Evolutionary conservation across 176 grass and related monocot genomes (phyloP).

Genomic region (Typha latifolia): DNA sequence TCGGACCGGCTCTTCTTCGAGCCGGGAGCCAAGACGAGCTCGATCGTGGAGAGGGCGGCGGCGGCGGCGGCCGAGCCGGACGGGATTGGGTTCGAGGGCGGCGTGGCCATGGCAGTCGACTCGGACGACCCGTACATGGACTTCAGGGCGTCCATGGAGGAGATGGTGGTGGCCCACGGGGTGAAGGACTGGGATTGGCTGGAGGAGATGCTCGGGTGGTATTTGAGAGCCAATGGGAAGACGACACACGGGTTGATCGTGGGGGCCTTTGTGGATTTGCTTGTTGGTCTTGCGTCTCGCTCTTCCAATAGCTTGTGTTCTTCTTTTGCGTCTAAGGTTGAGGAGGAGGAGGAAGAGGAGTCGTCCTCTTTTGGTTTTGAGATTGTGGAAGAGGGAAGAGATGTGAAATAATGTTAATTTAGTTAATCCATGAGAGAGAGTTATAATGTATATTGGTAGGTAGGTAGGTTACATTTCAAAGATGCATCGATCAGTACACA

Average conservation of each 20-base stretch:
- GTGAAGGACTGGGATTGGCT: slow-evolving; percentile 50
- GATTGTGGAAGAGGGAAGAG: not conserved
- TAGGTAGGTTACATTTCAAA: too few species aligned
- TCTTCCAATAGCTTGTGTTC: slow-evolving; percentile 15
- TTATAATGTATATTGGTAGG: too few species aligned
- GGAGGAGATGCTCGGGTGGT: slow-evolving; percentile 76
- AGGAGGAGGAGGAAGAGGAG: not conserved
- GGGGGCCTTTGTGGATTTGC: slow-evolving; percentile 64
- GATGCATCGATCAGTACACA: too few species aligned
- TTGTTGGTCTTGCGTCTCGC: slow-evolving; percentile 34
- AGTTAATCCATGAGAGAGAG: too few species aligned
- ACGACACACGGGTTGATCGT: slow-evolving; percentile 51
- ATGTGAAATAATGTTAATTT: slow-evolving; percentile 14
- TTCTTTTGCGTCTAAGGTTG: not conserved
- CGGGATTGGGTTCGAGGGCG: slow-evolving; percentile 19
- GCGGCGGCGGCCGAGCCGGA: slow-evolving; percentile 1
- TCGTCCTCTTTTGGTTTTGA: not conserved
- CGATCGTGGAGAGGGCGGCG: slow-evolving; percentile 39
- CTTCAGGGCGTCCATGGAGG: slow-evolving; percentile 65
- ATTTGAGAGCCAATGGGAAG: slow-evolving; percentile 44
- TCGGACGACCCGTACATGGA: slow-evolving; percentile 73
- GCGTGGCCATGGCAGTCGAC: slow-evolving; percentile 53
- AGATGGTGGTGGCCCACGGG: slow-evolving; percentile 67
- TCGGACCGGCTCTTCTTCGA: slow-evolving; percentile 69
- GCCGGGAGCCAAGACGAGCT: slow-evolving; percentile 35